Percentiles rank a stretch among this genome's conserved stretches.
phyloP scores from a whole-genome alignment of 2,329 filamentous ascomycete species.

The Xylaria sp. region DNA sequence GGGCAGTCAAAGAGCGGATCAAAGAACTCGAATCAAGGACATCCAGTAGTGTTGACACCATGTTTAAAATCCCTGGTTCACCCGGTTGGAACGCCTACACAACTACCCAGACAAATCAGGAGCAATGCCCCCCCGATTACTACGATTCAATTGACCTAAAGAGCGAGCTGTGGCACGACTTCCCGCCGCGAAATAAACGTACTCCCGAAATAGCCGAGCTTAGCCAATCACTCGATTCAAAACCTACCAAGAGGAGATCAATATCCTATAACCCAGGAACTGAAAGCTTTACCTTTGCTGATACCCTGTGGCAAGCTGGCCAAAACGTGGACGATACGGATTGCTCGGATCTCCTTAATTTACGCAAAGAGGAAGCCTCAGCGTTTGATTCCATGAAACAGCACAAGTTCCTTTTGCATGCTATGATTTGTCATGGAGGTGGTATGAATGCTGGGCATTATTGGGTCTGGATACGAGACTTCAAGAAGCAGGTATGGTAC shows the following conservation, averaged over 20 bases:
- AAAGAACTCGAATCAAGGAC: slow-evolving; percentile 49
- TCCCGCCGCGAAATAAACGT: slow-evolving; percentile 33
- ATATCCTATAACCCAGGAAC: background rate
- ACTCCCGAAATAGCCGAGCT: slow-evolving; percentile 16
- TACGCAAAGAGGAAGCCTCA: slow-evolving; percentile 52
- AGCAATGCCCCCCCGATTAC: background rate
- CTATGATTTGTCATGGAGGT: slow-evolving; percentile 91
- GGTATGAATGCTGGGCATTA: slow-evolving; percentile 84
- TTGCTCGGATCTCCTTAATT: slow-evolving; percentile 56
- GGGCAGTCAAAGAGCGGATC: slow-evolving; percentile 77
- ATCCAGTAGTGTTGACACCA: slow-evolving; percentile 3
- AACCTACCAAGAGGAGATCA: slow-evolving; percentile 32
- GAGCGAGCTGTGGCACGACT: slow-evolving; percentile 32
- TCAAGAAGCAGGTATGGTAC: slow-evolving; percentile 82
- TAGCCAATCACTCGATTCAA: slow-evolving; percentile 15
- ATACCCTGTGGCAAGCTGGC: slow-evolving; percentile 37
- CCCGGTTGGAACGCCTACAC: slow-evolving; percentile 12
- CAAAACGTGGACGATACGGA: slow-evolving; percentile 53
- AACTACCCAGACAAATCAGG: background rate
- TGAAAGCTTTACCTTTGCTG: slow-evolving; percentile 33
- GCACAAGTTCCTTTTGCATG: slow-evolving; percentile 83
- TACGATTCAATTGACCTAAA: slow-evolving; percentile 26
- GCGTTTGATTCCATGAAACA: slow-evolving; percentile 72
- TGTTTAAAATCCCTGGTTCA: slow-evolving; percentile 12
- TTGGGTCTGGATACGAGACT: slow-evolving; percentile 96